phyloP scores from a whole-genome alignment of 75 land plant species.

The Azolla pinnata region DNA sequence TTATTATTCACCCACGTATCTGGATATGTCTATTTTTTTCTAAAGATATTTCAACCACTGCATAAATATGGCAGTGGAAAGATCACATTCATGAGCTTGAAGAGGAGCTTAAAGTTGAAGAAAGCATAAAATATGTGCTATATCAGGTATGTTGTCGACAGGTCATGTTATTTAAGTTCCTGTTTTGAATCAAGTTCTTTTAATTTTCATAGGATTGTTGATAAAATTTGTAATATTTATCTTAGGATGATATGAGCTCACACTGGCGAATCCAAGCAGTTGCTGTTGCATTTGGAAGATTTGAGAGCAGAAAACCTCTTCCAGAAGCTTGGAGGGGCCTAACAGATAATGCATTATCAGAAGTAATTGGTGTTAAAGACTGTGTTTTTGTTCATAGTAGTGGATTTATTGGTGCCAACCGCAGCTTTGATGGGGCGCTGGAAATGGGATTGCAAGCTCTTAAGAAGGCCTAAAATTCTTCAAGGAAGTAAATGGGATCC shows the following conservation, averaged over 20 bases:
- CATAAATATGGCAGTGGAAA: slow-evolving; percentile 25
- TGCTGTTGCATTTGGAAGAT: slow-evolving; percentile 14
- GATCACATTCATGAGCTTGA: slow-evolving; percentile 23
- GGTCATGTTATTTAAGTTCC: too few relatives aligned
- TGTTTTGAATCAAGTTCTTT: too few relatives aligned
- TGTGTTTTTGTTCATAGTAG: slow-evolving; percentile 24
- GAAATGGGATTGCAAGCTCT: slow-evolving; percentile 21
- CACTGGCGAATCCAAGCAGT: slow-evolving; percentile 24
- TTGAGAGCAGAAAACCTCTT: slow-evolving; percentile 21
- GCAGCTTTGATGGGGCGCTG: slow-evolving; percentile 20
- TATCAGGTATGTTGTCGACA: slow-evolving; percentile 25
- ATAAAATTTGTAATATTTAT: not conserved
- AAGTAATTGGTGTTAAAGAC: slow-evolving; percentile 12
- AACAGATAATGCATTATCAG: slow-evolving; percentile 12
- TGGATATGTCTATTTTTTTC: not conserved
- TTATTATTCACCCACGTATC: too few relatives aligned
- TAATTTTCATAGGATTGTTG: too few relatives aligned
- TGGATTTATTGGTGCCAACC: slow-evolving; percentile 26
- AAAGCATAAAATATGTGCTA: slow-evolving; percentile 26
- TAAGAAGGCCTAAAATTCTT: not conserved
- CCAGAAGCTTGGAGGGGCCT: slow-evolving; percentile 23
- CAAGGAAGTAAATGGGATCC: too few relatives aligned
- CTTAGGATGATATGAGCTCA: slow-evolving; percentile 14
- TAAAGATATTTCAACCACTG: not conserved
- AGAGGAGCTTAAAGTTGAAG: slow-evolving; percentile 18